Conservation (phyloP, 202 grass and related monocot species). For the Setaria italica region DNA sequence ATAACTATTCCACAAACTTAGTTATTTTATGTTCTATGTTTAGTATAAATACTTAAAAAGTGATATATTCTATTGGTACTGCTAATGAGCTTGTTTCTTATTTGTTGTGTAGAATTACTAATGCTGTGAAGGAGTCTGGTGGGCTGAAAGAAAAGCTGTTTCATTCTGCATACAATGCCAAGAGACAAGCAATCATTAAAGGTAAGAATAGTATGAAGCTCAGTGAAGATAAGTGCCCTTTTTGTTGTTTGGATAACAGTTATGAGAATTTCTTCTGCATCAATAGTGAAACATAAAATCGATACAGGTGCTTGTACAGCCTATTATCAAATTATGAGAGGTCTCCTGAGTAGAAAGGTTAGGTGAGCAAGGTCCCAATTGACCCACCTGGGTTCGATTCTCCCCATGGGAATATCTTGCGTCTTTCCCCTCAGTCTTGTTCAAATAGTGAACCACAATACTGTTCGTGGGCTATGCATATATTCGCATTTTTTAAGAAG, state of each 20-base stretch:
- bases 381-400: too few relatives aligned
- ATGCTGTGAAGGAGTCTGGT: conserved; percentile 91
- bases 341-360: too few relatives aligned
- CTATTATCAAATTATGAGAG: too few relatives aligned
- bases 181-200: conserved; percentile 70
- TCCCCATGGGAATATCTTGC: too few relatives aligned
- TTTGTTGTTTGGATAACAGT: neutral
- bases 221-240: neutral
- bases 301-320: neutral
- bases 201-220: conserved; percentile 53
- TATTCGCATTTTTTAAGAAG: neutral
- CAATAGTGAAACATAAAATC: neutral
- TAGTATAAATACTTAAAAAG: neutral
- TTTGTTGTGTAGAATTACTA: conserved; percentile 63
- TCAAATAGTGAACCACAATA: neutral
- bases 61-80: neutral
- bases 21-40: neutral
- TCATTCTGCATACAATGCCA: conserved; percentile 77
- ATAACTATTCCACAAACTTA: conserved; percentile 31
- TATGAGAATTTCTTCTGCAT: neutral
- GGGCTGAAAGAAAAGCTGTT: conserved; percentile 83
- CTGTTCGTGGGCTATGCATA: neutral
- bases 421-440: too few relatives aligned
- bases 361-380: too few relatives aligned
- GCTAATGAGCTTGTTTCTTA: conserved; percentile 34